phyloP scores from a whole-genome alignment of 139 green algal genomes.

The Coccomyxa sp. region DNA sequence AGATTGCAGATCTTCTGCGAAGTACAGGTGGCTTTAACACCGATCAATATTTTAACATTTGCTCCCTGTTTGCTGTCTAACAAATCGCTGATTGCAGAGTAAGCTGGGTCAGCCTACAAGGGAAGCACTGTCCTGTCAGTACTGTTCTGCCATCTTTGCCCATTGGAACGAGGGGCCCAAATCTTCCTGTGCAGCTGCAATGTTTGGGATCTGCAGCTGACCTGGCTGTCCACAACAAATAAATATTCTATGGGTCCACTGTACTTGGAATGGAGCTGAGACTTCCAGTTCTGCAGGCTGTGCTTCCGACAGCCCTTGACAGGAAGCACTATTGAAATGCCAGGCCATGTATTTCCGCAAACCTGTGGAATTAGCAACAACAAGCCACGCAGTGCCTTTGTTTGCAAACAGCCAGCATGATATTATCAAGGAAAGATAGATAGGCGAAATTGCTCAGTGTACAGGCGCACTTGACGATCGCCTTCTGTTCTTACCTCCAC shows the following conservation, averaged over 20 bases:
- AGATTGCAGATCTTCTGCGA: constrained; percentile 84
- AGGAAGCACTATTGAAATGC: constrained; percentile 60
- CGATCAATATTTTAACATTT: constrained; percentile 32
- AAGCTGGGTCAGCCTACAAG: constrained; percentile 5
- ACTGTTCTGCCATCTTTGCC: neutral
- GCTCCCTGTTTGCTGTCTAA: neutral
- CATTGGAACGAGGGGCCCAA: neutral
- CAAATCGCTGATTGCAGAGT: neutral
- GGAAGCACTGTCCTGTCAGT: neutral
- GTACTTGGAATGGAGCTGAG: constrained; percentile 55
- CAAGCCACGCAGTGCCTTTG: no score
- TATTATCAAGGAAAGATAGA: no score
- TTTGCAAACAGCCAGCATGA: no score
- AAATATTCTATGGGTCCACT: constrained; percentile 63
- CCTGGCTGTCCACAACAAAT: constrained; percentile 63
- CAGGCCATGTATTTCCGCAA: constrained; percentile 17
- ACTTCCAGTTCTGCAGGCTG: constrained; percentile 58
- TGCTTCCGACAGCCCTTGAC: constrained; percentile 58
- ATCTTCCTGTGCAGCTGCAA: neutral
- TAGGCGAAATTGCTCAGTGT: no score
- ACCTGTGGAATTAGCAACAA: no score
- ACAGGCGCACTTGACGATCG: no score
- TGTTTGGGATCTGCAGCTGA: neutral
- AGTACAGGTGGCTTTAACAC: constrained; percentile 32
- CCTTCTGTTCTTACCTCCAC: no score